phyloP scores from a whole-genome alignment of 2,329 filamentous ascomycete genomes.

The Sarocladium brachiariae region DNA sequence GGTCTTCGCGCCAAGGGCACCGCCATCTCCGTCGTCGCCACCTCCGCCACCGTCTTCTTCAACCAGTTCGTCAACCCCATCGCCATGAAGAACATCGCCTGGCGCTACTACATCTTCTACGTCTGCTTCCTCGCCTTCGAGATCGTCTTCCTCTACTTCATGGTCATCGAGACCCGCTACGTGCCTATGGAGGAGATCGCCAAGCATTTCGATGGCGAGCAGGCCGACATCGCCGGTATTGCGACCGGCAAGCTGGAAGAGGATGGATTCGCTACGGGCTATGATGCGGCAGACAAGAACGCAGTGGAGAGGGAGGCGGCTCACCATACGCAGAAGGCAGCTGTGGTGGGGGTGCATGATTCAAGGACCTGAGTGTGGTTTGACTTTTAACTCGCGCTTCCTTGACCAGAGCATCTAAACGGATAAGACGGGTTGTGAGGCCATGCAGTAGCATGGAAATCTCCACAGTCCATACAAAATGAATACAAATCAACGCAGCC shows the following conservation, averaged over 20 bases:
- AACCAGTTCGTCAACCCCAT: conserved; percentile 27
- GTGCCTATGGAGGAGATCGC: conserved; percentile 49
- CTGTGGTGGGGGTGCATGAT: not conserved
- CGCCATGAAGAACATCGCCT: conserved; percentile 7
- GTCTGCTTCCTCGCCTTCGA: conserved; percentile 38
- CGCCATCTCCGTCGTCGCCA: conserved; percentile 22
- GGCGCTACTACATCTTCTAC: conserved; percentile 23
- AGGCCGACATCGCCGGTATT: conserved; percentile 17
- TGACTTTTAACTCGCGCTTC: too few relatives aligned
- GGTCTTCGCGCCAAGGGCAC: conserved; percentile 23
- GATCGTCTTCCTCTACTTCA: conserved; percentile 33
- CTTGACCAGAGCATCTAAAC: not conserved
- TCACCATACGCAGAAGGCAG: not conserved
- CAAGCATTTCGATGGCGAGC: conserved; percentile 43
- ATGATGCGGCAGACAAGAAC: not conserved
- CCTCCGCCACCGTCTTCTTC: conserved; percentile 22
- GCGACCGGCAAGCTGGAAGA: conserved; percentile 6
- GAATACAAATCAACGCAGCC: too few relatives aligned
- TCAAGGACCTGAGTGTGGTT: too few relatives aligned
- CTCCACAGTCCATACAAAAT: too few relatives aligned
- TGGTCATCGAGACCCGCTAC: conserved; percentile 46
- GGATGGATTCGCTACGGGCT: not conserved
- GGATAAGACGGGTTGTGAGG: too few relatives aligned
- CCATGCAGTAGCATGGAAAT: too few relatives aligned
- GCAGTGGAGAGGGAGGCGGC: not conserved